Evolutionary conservation across 495 filamentous ascomycete species (phyloP), one percentile per base, ranked within the genome.

Genomic region (Xylaria sp.): DNA sequence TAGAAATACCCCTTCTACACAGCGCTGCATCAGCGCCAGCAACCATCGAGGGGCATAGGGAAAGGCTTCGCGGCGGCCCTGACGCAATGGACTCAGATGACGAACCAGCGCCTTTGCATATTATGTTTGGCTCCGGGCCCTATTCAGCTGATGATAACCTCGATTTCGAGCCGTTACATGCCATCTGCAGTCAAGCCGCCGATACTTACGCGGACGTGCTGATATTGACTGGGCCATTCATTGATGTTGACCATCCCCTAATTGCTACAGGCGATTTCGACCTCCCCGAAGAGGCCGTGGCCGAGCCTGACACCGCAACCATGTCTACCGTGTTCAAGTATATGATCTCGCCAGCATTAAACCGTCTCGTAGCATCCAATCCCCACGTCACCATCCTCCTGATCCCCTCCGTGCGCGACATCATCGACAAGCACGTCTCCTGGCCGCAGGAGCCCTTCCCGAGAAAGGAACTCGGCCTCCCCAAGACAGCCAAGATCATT

Each of bases 91-190:
- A 88, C 53, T 78, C 82, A 0, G 87, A 86, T 73, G 77, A 82
- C 19, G 80, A 83, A 21, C 86, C 86, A 8, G 78, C 84, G 26
- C 93, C 94, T 4, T 82, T 98, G 11, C 94, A 87, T 73, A 81
- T 97, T 50, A 82, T 97, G 50, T 81, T 96, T 41, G 92, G 90
- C 40, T 88, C 93, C 1, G 96, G 96, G 2, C 96, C 96, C 1
- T 99, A 95, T 80, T 97, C 95, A 0, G 88, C 94, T 24, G 93
- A 97, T 73, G 92, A 94, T 74, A 96, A 96, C 74, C 88, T 99
- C 55, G 89, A 90, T 69, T 99, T 96, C 78, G 92, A 96, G 73
- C 90, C 96, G 5, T 83, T 99, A 0, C 88, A 93, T 59, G 89
- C 93, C 50, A 85, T 99, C 12, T 95, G 94, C 79, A 84, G 85